Percentiles rank a stretch among this genome's conserved stretches.
These are phyloP conservation scores for Microcyclospora tardicrescens DNA, from an alignment of 2,329 filamentous ascomycete species.

Conservation along the genomic window DNA sequence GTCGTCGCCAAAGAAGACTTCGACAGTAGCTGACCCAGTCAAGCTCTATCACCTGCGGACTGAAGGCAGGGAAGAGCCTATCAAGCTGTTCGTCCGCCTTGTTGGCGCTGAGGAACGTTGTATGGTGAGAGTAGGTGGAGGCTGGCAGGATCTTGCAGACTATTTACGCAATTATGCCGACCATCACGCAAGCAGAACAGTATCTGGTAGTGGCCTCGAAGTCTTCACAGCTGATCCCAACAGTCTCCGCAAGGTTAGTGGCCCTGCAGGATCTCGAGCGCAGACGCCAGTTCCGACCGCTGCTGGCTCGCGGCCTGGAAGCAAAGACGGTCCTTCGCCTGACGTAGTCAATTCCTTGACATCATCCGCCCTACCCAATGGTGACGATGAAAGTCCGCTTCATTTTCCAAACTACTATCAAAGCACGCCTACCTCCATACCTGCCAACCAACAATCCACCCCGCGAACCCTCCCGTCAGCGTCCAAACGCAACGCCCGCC, in stretches of 20 bases:
- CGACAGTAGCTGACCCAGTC: slow-evolving; percentile 36
- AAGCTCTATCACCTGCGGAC: slow-evolving; percentile 86
- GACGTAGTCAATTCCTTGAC: too few species aligned
- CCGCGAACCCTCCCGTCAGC: background rate
- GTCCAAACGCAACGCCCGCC: background rate
- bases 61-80: slow-evolving; percentile 69
- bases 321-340: slow-evolving; percentile 5
- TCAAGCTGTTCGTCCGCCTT: slow-evolving; percentile 86
- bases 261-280: slow-evolving; percentile 1
- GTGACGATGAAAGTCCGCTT: slow-evolving; percentile 1
- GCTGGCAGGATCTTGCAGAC: slow-evolving; percentile 94
- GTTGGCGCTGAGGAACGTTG: slow-evolving; percentile 90
- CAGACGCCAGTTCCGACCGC: background rate
- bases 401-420: too few species aligned
- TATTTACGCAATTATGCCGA: slow-evolving; percentile 87
- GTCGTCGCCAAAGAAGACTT: slow-evolving; percentile 15
- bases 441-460: too few species aligned
- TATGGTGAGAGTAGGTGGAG: slow-evolving; percentile 94
- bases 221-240: slow-evolving; percentile 33
- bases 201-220: slow-evolving; percentile 42
- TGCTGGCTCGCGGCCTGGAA: slow-evolving; percentile 6
- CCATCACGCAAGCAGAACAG: slow-evolving; percentile 68
- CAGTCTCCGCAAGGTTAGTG: slow-evolving; percentile 15
- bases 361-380: slow-evolving; percentile 1
- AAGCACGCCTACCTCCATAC: too few species aligned